Percentiles rank a stretch among this genome's conserved stretches.
phyloP scores from a whole-genome alignment of 371 early-diverging fungal species.

The Vairimorpha necatrix region DNA sequence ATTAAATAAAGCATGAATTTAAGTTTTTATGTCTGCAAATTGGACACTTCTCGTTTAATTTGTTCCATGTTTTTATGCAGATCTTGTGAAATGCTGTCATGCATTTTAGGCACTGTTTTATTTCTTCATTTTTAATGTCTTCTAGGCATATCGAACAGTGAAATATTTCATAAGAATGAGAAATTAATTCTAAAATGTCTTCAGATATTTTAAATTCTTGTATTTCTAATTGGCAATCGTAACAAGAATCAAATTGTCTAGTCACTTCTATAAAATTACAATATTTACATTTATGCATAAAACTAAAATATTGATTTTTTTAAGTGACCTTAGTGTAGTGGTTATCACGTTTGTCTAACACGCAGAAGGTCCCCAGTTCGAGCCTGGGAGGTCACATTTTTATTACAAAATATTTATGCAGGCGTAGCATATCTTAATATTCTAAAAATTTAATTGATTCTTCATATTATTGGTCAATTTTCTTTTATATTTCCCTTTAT shows the following conservation, averaged over 20 bases:
- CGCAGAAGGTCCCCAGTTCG: conserved; percentile 77
- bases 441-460: no score
- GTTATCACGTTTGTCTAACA: conserved; percentile 84
- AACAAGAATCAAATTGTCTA: neutral
- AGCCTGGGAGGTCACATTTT: conserved; percentile 68
- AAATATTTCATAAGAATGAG: neutral
- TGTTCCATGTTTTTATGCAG: neutral
- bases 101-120: neutral
- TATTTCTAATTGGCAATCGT: neutral
- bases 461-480: no score
- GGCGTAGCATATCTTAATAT: no score
- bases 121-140: neutral
- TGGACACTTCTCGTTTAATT: neutral
- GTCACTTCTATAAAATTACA: neutral
- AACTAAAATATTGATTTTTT: neutral
- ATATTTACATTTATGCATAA: neutral
- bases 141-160: conserved; percentile 2
- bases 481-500: no score
- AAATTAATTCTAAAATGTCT: conserved; percentile 5
- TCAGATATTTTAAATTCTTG: neutral
- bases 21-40: conserved; percentile 5
- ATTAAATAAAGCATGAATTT: no score
- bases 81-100: neutral
- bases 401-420: conserved; percentile 31
- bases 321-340: conserved; percentile 79